phyloP scores from a whole-genome alignment of 371 early-diverging fungal species.

The Mucor plumbeus region DNA sequence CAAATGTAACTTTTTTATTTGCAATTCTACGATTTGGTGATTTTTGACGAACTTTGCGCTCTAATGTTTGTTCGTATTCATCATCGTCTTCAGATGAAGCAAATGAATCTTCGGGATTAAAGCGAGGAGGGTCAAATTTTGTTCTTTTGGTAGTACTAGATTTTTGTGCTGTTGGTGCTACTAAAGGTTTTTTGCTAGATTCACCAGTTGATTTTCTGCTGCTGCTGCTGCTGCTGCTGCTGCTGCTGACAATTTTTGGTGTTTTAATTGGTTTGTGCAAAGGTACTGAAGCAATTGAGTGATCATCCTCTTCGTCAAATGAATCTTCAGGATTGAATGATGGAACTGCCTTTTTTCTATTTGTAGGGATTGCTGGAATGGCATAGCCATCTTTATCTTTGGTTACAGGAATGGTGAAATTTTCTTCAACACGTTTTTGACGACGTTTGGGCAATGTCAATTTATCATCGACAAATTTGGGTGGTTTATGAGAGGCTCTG shows the following conservation, averaged over 20 bases:
- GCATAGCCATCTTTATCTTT: constrained; percentile 24
- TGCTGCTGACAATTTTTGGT: too few relatives aligned
- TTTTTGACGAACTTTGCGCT: background rate
- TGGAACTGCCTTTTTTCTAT: background rate
- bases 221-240: too few relatives aligned
- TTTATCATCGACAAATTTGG: background rate
- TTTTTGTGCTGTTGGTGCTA: too few relatives aligned
- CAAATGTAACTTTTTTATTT: background rate
- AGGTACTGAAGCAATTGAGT: too few relatives aligned
- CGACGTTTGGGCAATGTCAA: background rate
- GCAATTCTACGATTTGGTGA: background rate
- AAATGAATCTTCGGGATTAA: constrained; percentile 26
- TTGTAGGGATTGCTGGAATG: constrained; percentile 11
- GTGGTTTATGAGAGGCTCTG: background rate
- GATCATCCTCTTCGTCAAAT: background rate
- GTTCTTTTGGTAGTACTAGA: background rate
- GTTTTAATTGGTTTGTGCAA: too few relatives aligned
- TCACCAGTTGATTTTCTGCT: too few relatives aligned
- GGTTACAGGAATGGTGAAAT: background rate
- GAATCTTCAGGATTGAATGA: constrained; percentile 13
- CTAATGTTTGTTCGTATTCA: background rate
- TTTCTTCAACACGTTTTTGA: background rate
- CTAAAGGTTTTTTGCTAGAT: too few relatives aligned
- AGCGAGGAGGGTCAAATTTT: constrained; percentile 8
- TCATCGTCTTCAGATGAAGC: constrained; percentile 19